Conservation (phyloP, 768 basidiomycete genomes). For the Lactifluus subvellereus region DNA sequence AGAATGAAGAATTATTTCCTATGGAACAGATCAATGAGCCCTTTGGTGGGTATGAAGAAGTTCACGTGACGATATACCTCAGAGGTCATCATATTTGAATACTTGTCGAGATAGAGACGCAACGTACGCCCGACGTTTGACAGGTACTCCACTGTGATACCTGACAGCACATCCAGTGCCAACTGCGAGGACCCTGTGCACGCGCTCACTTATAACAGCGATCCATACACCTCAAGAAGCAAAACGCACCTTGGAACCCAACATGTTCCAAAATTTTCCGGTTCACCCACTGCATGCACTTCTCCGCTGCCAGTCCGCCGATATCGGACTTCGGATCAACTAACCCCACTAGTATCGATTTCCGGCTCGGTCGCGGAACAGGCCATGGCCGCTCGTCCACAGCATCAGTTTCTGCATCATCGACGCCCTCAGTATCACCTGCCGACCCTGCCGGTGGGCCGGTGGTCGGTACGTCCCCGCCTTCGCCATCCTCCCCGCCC, state of each 20-base stretch:
- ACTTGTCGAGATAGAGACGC: slow-evolving; percentile 74
- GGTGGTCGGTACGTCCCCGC: background rate
- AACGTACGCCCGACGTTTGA: slow-evolving; percentile 84
- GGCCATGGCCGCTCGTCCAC: slow-evolving; percentile 60
- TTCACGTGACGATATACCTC: slow-evolving; percentile 51
- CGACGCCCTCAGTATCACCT: slow-evolving; percentile 25
- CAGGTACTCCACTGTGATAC: slow-evolving; percentile 76
- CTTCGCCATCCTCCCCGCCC: slow-evolving; percentile 30
- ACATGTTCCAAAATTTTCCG: slow-evolving; percentile 80
- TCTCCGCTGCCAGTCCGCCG: slow-evolving; percentile 51
- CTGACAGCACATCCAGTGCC: slow-evolving; percentile 70
- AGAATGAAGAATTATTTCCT: slow-evolving; percentile 93
- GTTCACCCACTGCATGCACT: slow-evolving; percentile 68
- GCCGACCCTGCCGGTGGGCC: background rate
- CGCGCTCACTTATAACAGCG: background rate
- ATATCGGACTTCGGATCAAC: slow-evolving; percentile 40
- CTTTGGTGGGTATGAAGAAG: background rate
- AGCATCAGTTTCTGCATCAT: slow-evolving; percentile 44
- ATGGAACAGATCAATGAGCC: background rate
- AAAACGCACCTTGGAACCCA: slow-evolving; percentile 78
- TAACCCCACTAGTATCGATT: slow-evolving; percentile 20
- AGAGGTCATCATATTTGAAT: slow-evolving; percentile 69
- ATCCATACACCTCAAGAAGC: background rate
- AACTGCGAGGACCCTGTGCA: slow-evolving; percentile 61
- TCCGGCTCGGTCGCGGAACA: slow-evolving; percentile 16